These are phyloP conservation scores for Linderniella brevidens DNA, from an alignment of 257 asterid genomes.

Conservation along the genomic window DNA sequence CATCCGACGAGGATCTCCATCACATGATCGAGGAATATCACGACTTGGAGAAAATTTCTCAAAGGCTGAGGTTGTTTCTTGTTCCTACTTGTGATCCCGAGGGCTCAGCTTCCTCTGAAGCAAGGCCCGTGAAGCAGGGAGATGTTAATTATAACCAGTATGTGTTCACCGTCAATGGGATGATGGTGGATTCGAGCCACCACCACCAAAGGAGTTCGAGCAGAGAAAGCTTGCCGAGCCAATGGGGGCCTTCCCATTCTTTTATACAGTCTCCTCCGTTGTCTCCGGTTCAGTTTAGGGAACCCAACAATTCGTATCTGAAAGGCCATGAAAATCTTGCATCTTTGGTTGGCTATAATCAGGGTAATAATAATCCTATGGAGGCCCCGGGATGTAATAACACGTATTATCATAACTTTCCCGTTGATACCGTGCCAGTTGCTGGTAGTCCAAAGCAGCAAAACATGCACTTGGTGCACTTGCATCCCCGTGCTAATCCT, in stretches of 20 bases:
- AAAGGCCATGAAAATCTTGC: slow-evolving; percentile 17
- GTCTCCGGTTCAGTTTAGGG: slow-evolving; percentile 23
- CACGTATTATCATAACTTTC: slow-evolving; percentile 11
- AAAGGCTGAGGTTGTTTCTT: slow-evolving; percentile 62
- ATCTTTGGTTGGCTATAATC: not conserved
- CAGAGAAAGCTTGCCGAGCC: slow-evolving; percentile 33
- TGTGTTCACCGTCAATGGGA: slow-evolving; percentile 58
- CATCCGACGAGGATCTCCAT: slow-evolving; percentile 80
- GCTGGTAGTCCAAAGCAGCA: slow-evolving; percentile 14
- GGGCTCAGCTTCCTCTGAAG: slow-evolving; percentile 31
- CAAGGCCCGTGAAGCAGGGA: slow-evolving; percentile 22
- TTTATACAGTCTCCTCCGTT: slow-evolving; percentile 23
- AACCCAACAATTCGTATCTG: slow-evolving; percentile 16
- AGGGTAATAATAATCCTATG: too few species aligned
- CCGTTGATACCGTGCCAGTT: slow-evolving; percentile 12
- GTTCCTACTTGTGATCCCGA: slow-evolving; percentile 42
- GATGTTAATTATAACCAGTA: slow-evolving; percentile 39
- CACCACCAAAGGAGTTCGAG: slow-evolving; percentile 44
- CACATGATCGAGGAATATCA: slow-evolving; percentile 83
- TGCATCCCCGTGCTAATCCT: slow-evolving; percentile 13
- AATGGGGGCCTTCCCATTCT: slow-evolving; percentile 9
- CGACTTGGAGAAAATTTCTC: slow-evolving; percentile 49
- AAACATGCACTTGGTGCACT: slow-evolving; percentile 6
- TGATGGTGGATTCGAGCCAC: slow-evolving; percentile 29
- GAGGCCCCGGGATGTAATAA: too few species aligned